A percentile compares a stretch with the other conserved stretches of the same genome.
Evolutionary conservation across 2,329 filamentous ascomycete species (phyloP).

Genomic region (Phialophora macrospora): DNA sequence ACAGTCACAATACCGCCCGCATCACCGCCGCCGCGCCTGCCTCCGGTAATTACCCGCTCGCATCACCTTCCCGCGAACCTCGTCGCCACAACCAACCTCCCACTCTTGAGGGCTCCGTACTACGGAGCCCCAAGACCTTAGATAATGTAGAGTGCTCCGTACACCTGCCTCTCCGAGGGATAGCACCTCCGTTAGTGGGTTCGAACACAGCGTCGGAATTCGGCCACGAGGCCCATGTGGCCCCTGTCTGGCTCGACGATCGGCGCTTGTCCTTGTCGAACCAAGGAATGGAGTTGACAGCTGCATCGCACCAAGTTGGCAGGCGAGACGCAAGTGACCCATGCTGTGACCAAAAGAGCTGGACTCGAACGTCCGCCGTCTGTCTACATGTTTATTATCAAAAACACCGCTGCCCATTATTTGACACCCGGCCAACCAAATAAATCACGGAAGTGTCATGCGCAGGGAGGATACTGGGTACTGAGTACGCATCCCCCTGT

Average conservation of each 20-base stretch:
- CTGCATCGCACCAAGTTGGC: not conserved
- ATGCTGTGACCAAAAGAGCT: no score
- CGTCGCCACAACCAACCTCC: not conserved
- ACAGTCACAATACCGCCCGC: no score
- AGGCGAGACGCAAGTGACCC: no score
- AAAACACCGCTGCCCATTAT: no score
- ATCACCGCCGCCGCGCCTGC: no score
- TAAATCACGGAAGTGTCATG: no score
- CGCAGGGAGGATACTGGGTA: no score
- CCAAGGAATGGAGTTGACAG: not conserved
- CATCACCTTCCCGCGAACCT: conserved; percentile 2
- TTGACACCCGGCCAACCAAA: no score
- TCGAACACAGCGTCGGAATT: conserved; percentile 16
- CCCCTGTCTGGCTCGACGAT: not conserved
- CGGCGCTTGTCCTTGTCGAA: not conserved
- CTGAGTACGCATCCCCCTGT: no score
- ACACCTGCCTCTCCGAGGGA: not conserved
- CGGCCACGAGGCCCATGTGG: conserved; percentile 4
- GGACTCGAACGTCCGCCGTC: no score
- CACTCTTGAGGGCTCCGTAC: not conserved
- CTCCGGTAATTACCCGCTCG: conserved; percentile 5
- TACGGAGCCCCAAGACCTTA: not conserved
- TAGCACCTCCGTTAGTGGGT: not conserved
- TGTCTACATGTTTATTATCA: no score
- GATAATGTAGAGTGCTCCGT: not conserved